These are phyloP conservation scores for Trichoderma sp. DNA, from an alignment of 2,329 filamentous ascomycete genomes.

Conservation along the genomic window DNA sequence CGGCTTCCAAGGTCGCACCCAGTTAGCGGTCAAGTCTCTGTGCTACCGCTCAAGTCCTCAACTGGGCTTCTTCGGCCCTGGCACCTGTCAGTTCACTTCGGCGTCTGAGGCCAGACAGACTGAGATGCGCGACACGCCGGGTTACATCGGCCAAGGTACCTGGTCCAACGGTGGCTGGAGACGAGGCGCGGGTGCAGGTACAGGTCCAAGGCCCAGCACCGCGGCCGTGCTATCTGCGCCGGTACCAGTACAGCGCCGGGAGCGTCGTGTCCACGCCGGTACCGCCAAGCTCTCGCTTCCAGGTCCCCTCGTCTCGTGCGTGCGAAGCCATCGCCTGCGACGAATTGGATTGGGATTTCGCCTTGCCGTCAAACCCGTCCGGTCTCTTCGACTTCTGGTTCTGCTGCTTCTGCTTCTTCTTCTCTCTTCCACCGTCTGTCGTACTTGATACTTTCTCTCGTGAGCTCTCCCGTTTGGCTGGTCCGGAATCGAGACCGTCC, in stretches of 20 bases:
- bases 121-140: constrained; percentile 11
- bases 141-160: background rate
- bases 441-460: background rate
- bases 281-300: background rate
- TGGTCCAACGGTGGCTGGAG: background rate
- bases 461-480: background rate
- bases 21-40: too few species aligned
- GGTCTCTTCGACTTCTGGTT: background rate
- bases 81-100: constrained; percentile 11
- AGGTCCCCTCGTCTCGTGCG: background rate
- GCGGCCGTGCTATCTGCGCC: background rate
- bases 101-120: constrained; percentile 4
- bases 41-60: too few species aligned
- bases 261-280: background rate
- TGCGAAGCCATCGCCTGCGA: background rate
- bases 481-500: background rate
- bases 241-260: background rate
- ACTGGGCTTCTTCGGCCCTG: constrained; percentile 2
- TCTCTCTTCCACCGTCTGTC: background rate
- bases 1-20: too few species aligned
- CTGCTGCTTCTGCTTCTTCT: background rate
- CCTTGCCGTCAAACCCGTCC: background rate
- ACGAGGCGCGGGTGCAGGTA: background rate
- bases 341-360: background rate
- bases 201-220: background rate